phyloP scores from a whole-genome alignment of 495 filamentous ascomycete species.

The Penicillium malachiteum region DNA sequence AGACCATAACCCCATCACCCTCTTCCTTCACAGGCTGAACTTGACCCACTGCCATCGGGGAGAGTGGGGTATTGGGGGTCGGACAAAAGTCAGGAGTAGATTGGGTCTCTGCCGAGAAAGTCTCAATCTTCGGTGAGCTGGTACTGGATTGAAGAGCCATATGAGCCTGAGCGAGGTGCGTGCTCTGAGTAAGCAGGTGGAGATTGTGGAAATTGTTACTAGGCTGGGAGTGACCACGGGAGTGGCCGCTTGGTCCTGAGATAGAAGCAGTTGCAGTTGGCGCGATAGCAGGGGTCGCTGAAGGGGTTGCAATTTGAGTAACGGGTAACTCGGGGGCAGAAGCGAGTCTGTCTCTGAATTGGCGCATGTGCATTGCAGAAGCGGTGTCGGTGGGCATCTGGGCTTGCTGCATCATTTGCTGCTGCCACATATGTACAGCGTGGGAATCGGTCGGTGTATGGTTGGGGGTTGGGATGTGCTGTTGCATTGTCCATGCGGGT shows the following conservation, averaged over 20 bases:
- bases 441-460: constrained; percentile 25
- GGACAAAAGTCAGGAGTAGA: constrained; percentile 40
- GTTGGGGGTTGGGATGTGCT: constrained; percentile 21
- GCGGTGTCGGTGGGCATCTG: constrained; percentile 20
- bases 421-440: constrained; percentile 33
- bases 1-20: constrained; percentile 22
- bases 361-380: constrained; percentile 27
- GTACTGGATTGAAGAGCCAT: constrained; percentile 10
- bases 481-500: constrained; percentile 30
- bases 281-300: neutral
- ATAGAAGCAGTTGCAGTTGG: constrained; percentile 16
- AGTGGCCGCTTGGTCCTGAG: constrained; percentile 24
- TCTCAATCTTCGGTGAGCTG: constrained; percentile 25
- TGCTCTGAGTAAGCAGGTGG: constrained; percentile 26
- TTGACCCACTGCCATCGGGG: constrained; percentile 24
- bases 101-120: constrained; percentile 29
- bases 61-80: constrained; percentile 37
- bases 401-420: constrained; percentile 32
- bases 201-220: constrained; percentile 23
- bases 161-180: constrained; percentile 16
- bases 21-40: constrained; percentile 14
- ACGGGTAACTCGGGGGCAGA: constrained; percentile 41
- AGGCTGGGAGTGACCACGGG: constrained; percentile 29
- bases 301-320: constrained; percentile 12
- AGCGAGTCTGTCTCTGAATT: constrained; percentile 40